Percentiles rank a stretch among this genome's conserved stretches.
phyloP scores from a whole-genome alignment of 2,329 filamentous ascomycete species.

The Aspergillus uvarum region DNA sequence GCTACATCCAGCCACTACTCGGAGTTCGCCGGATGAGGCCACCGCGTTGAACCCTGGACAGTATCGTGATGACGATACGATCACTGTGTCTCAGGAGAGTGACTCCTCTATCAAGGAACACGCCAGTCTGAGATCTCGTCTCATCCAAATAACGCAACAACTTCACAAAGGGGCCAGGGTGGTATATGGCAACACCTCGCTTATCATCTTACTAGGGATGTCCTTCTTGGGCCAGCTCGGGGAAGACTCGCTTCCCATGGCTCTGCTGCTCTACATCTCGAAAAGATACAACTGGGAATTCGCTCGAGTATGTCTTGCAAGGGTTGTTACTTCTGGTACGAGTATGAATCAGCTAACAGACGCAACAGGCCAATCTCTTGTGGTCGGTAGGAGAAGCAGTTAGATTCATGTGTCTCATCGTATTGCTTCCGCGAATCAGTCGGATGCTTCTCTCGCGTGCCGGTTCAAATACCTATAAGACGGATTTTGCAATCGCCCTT shows the following conservation, averaged over 20 bases:
- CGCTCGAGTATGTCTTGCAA: background rate
- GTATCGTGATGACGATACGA: no score
- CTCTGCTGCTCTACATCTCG: background rate
- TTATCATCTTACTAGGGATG: background rate
- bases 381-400: background rate
- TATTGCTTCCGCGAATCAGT: background rate
- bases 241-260: constrained; percentile 2
- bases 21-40: background rate
- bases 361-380: background rate
- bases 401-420: background rate
- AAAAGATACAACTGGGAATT: background rate
- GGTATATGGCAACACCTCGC: background rate
- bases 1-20: background rate
- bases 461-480: background rate
- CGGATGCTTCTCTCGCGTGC: background rate
- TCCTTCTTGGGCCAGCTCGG: background rate
- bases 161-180: no score
- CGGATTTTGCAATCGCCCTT: background rate
- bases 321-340: background rate
- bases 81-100: no score
- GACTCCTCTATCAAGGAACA: no score
- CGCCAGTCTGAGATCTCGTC: no score
- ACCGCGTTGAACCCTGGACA: background rate
- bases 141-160: no score
- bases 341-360: background rate